Evolutionary conservation across 78 protist species (phyloP).

Genomic region (Chrysochromulina parva): DNA sequence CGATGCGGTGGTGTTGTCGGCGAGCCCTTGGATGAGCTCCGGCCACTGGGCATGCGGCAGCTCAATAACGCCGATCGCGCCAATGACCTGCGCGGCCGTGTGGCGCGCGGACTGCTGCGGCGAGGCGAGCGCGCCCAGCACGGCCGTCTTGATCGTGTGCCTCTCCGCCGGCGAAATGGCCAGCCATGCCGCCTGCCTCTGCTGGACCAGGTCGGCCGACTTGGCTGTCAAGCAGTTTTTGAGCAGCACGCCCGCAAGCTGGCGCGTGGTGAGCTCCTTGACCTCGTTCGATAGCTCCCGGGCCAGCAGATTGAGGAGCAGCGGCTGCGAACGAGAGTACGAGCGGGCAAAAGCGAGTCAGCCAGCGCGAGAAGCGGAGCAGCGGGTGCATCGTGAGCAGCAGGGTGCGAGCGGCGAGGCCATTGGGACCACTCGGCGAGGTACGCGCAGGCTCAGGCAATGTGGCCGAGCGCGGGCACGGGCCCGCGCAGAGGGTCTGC

Average conservation of each 20-base stretch:
- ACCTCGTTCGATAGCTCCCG: constrained; percentile 32
- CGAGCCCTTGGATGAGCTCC: constrained; percentile 63
- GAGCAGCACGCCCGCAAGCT: constrained; percentile 43
- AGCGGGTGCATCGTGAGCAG: too few relatives aligned
- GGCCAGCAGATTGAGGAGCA: background rate
- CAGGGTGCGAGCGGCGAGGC: too few relatives aligned
- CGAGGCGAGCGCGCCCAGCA: constrained; percentile 27
- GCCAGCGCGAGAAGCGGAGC: background rate
- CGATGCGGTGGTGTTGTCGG: constrained; percentile 19
- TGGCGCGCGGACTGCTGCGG: constrained; percentile 12
- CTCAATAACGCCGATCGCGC: constrained; percentile 80
- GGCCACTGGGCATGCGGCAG: constrained; percentile 81
- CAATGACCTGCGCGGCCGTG: constrained; percentile 59
- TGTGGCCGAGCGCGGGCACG: background rate
- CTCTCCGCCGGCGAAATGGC: background rate
- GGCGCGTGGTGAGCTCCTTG: constrained; percentile 24
- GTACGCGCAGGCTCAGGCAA: background rate
- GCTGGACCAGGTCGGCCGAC: background rate
- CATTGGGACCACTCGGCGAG: too few relatives aligned
- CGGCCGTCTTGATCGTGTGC: background rate
- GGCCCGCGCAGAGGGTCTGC: background rate
- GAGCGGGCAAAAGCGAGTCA: background rate
- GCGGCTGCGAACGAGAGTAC: background rate
- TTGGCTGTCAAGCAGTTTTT: constrained; percentile 40
- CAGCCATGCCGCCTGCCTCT: background rate